Evolutionary conservation across 2,329 filamentous ascomycete genomes (phyloP), one percentile per base, ranked within the genome.

Genomic region (Penicillium sp.): DNA sequence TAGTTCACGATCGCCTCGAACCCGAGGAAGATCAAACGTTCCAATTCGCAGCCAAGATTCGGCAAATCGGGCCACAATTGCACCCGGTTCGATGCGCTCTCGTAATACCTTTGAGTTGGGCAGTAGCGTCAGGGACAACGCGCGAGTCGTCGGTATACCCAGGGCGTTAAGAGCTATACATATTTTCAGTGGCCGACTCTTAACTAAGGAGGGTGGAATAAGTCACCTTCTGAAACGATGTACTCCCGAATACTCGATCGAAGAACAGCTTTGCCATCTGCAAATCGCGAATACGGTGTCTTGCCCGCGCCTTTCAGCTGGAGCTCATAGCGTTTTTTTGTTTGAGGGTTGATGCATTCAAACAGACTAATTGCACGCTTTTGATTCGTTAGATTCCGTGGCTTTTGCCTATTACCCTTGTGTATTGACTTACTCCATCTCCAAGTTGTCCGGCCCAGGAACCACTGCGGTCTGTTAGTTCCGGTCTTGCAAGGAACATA

Each of bases 401-500:
- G 2, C 3, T 31, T 32, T 18, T 9, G 33, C n/a, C 0, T 44
- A 13, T 7, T 12, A 38, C 5, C 2, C 3, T 15, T 23, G 23
- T 6, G 20, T 10, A 23, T 40, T 45, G 29, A 56, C 68, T 56
- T 62, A 75, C 72, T 10, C 93, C 93, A 66, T 98, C 93, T 37
- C 93, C 93, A 1, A 98, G 81, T 70, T 98, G 93, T 5, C 93
- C 91, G 3, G 93, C 93, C 92, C 92, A 98, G 58, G 87, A 83
- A 5, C 93, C 93, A 66, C 72, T 75, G 50, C 29, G 50, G 73
- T 72, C 72, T 70, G 60, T 78, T 75, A 67, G 59, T 48, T 50
- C 25, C 38, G 15, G 18, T 37, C 7, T 27, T n/a, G n/a, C 12
- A 38, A 20, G 8, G 20, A 5, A 12, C 13, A 12, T 27, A 18